Conservation (phyloP, 306 rosid genomes). For the Urtica urens region DNA sequence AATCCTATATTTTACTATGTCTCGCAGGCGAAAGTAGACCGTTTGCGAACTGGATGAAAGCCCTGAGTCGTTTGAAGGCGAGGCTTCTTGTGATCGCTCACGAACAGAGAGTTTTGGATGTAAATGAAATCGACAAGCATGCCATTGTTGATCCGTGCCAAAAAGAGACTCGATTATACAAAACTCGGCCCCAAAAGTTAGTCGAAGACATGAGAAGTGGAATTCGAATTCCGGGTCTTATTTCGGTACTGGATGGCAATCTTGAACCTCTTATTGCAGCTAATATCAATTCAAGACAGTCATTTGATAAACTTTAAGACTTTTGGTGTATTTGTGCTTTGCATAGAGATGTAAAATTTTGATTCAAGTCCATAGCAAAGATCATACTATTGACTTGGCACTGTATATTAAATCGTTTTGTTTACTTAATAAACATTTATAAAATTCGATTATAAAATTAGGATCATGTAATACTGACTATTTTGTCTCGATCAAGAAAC, state of each 20-base stretch:
- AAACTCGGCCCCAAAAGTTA: conserved; percentile 37
- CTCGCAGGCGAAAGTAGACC: conserved; percentile 62
- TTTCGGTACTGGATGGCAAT: conserved; percentile 60
- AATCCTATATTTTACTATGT: background rate
- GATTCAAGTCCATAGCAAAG: background rate
- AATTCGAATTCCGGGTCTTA: conserved; percentile 36
- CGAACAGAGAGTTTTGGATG: conserved; percentile 47
- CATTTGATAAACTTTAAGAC: conserved; percentile 9
- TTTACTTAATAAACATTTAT: too few species aligned
- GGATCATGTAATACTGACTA: too few species aligned
- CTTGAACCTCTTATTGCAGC: conserved; percentile 66
- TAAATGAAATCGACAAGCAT: conserved; percentile 34
- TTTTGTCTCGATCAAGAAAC: too few species aligned
- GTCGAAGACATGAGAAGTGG: conserved; percentile 69
- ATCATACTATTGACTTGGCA: background rate
- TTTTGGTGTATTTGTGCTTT: background rate
- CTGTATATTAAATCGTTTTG: too few species aligned
- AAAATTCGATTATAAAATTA: too few species aligned
- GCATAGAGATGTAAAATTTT: conserved; percentile 4
- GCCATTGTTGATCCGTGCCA: conserved; percentile 34
- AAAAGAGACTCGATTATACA: conserved; percentile 43
- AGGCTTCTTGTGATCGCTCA: conserved; percentile 50
- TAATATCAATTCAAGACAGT: conserved; percentile 36
- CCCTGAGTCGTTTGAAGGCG: conserved; percentile 62
- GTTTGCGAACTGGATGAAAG: conserved; percentile 69